Evolutionary conservation across 2,329 filamentous ascomycete species (phyloP), one percentile per base, ranked within the genome.

Genomic region (Mycogone perniciosa): DNA sequence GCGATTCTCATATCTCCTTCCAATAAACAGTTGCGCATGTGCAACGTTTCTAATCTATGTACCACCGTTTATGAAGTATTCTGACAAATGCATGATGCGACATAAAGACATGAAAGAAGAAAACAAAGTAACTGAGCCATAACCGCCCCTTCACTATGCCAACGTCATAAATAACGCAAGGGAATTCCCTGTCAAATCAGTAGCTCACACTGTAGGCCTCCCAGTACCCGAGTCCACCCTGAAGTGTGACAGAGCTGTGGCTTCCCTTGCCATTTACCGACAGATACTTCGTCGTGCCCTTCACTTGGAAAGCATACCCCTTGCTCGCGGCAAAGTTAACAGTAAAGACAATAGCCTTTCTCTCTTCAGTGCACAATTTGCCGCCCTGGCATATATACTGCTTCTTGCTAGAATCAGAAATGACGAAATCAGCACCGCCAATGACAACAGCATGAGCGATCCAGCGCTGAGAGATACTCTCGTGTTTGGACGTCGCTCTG

Each of bases 391-490:
- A 60, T 13, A 62, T 52, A 29, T 56, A 67, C 10, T 52, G 47
- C 26, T 52, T 48, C 41, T 62, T 55, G 7, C 52, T 42, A 39
- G 58, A 60, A 41, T 60, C 64, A 27, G 54, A 54, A 7, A 68
- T 51, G 6, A 58, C 50, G 39, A 68, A 69, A 2, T 56, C 51
- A 7, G 50, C 56, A 13, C 62, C 61, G n/a, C 64, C 61, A 1
- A 48, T 35, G 33, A 54, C 44, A 1, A 60, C 51, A 4, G 72
- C 68, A 54, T 79, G 74, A 2, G 76, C 62, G 1, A 79, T 65
- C 74, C 76, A 80, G 33, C 76, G 69, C 57, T 80, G 76, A 2
- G 60, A 53, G 20, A 68, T 66, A 31, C 60, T 58, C 3, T 69
- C 61, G 54, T 80, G 76, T 3, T 26, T 42, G 4, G 42, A 10